phyloP scores from a whole-genome alignment of 1,284 basidiomycete species.

The Rhizopogon parksii region DNA sequence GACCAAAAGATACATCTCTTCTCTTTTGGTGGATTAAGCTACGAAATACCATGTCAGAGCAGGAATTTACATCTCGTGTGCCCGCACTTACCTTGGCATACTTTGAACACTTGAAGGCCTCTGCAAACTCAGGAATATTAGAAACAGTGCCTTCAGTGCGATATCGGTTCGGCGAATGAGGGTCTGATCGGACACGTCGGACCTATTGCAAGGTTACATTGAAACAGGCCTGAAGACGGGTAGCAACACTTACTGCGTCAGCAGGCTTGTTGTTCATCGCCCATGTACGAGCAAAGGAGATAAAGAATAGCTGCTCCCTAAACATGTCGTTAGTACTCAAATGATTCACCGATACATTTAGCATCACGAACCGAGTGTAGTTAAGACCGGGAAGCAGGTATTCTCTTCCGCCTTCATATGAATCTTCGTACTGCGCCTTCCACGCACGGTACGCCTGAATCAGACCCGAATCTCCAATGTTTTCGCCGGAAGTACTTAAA shows the following conservation, averaged over 20 bases:
- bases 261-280: slow-evolving; percentile 69
- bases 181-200: slow-evolving; percentile 77
- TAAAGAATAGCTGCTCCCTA: slow-evolving; percentile 88
- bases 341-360: not conserved
- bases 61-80: not conserved
- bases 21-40: slow-evolving; percentile 64
- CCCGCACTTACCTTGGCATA: slow-evolving; percentile 50
- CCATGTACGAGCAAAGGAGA: slow-evolving; percentile 78
- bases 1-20: slow-evolving; percentile 67
- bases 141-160: slow-evolving; percentile 78
- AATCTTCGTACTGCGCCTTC: slow-evolving; percentile 60
- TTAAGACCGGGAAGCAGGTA: slow-evolving; percentile 78
- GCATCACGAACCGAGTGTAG: slow-evolving; percentile 49
- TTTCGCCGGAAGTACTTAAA: slow-evolving; percentile 76
- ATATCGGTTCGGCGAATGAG: slow-evolving; percentile 77
- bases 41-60: not conserved
- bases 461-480: slow-evolving; percentile 83
- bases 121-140: slow-evolving; percentile 74
- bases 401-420: slow-evolving; percentile 52
- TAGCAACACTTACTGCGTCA: slow-evolving; percentile 46
- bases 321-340: not conserved
- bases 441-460: slow-evolving; percentile 86
- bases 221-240: slow-evolving; percentile 18
- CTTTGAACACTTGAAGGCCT: slow-evolving; percentile 70
- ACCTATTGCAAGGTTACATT: slow-evolving; percentile 39